A percentile compares a stretch with the other conserved stretches of the same genome.
phyloP scores from a whole-genome alignment of 1,139 yeast genomes.

The Kodamaea arcana region DNA sequence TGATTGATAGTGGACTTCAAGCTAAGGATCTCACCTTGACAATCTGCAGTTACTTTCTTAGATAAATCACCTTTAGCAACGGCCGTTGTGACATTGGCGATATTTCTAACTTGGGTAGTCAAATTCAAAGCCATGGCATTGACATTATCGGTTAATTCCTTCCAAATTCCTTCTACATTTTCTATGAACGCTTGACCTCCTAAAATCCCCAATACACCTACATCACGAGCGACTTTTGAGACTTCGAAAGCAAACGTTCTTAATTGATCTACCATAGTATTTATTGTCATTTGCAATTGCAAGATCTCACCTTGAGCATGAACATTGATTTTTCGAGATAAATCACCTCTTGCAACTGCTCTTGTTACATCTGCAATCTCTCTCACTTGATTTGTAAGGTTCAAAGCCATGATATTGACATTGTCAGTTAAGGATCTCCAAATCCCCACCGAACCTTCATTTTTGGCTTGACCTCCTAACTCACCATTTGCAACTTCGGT shows the following conservation, averaged over 20 bases:
- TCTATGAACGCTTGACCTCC: constrained; percentile 87
- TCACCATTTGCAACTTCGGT: constrained; percentile 89
- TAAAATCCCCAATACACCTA: constrained; percentile 81
- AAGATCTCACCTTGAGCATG: constrained; percentile 83
- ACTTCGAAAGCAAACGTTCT: constrained; percentile 87
- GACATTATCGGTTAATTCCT: constrained; percentile 82
- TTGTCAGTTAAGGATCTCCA: constrained; percentile 84
- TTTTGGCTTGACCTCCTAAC: constrained; percentile 83
- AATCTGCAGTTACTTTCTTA: constrained; percentile 82
- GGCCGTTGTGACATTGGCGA: constrained; percentile 88
- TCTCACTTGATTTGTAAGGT: constrained; percentile 76
- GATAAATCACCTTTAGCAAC: constrained; percentile 89
- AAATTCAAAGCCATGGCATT: constrained; percentile 87
- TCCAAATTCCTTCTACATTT: constrained; percentile 87
- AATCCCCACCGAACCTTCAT: constrained; percentile 78
- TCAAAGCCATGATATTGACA: constrained; percentile 83
- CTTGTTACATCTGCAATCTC: constrained; percentile 87
- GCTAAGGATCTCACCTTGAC: constrained; percentile 82
- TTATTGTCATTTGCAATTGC: constrained; percentile 74
- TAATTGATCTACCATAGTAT: constrained; percentile 84
- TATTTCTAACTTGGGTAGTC: constrained; percentile 84
- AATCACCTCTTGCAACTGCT: constrained; percentile 78
- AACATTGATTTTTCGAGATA: constrained; percentile 72
- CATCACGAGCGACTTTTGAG: constrained; percentile 83
- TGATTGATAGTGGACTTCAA: constrained; percentile 76